A percentile compares a stretch with the other conserved stretches of the same genome.
These are phyloP conservation scores for Podaxis carcinomalis DNA, from an alignment of 768 basidiomycete genomes.

Conservation along the genomic window DNA sequence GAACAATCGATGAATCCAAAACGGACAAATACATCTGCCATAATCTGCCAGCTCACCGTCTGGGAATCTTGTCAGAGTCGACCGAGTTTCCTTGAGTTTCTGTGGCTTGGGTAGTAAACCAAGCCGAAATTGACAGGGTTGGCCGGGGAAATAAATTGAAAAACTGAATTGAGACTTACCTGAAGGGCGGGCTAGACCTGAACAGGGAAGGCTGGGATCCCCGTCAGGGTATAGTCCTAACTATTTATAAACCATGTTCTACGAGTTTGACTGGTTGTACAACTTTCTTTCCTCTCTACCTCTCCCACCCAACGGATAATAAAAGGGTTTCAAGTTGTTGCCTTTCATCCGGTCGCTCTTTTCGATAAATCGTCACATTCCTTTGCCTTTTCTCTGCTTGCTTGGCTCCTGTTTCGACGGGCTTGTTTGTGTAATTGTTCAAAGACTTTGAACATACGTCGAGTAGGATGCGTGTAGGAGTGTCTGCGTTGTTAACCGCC, in stretches of 20 bases:
- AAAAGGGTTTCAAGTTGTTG: not conserved
- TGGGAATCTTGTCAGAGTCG: no score
- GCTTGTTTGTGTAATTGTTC: not conserved
- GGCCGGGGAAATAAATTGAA: not conserved
- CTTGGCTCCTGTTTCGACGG: not conserved
- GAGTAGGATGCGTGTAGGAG: not conserved
- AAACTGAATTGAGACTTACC: not conserved
- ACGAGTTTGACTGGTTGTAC: not conserved
- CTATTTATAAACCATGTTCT: not conserved
- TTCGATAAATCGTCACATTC: constrained; percentile 1
- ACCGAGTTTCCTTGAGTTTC: no score
- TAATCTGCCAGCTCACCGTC: not conserved
- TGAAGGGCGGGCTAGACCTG: not conserved
- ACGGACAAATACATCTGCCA: not conserved
- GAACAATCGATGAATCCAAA: not conserved
- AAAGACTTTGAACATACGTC: not conserved
- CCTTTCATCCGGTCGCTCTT: not conserved
- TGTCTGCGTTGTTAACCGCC: constrained; percentile 1
- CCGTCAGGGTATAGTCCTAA: not conserved
- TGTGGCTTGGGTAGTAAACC: no score
- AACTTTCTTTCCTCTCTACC: not conserved
- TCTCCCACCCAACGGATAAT: not conserved
- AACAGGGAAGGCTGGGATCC: not conserved
- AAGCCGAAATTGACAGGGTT: not conserved
- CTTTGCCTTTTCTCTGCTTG: not conserved